These are phyloP conservation scores for Penicillium sp. DNA, from an alignment of 2,329 filamentous ascomycete species.

Conservation along the genomic window DNA sequence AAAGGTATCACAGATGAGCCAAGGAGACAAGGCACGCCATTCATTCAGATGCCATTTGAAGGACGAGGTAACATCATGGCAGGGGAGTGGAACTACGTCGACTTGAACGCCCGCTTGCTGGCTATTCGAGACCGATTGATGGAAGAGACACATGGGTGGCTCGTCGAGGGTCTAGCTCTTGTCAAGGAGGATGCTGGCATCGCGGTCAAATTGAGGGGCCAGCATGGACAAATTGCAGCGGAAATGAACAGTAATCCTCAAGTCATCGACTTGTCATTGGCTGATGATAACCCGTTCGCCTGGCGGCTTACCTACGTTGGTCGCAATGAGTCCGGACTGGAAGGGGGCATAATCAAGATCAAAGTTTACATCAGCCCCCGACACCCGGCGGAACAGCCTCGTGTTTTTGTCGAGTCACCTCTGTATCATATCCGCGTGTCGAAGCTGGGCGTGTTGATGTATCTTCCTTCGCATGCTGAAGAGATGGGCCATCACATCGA, in stretches of 20 bases:
- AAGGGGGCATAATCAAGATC: slow-evolving; percentile 85
- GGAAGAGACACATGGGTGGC: slow-evolving; percentile 71
- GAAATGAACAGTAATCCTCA: slow-evolving; percentile 69
- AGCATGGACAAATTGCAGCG: slow-evolving; percentile 78
- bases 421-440: slow-evolving; percentile 89
- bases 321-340: slow-evolving; percentile 85
- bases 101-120: slow-evolving; percentile 67
- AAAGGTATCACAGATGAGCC: slow-evolving; percentile 56
- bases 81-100: slow-evolving; percentile 77
- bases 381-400: slow-evolving; percentile 86
- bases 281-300: slow-evolving; percentile 80
- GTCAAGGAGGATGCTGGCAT: slow-evolving; percentile 69
- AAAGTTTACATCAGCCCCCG: slow-evolving; percentile 75
- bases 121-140: slow-evolving; percentile 69
- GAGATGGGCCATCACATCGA: slow-evolving; percentile 82
- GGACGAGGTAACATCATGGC: slow-evolving; percentile 74
- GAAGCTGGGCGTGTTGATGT: slow-evolving; percentile 76
- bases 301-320: slow-evolving; percentile 91
- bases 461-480: slow-evolving; percentile 68
- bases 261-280: slow-evolving; percentile 70
- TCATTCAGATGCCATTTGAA: slow-evolving; percentile 88
- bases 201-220: slow-evolving; percentile 76
- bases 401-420: slow-evolving; percentile 74
- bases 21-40: slow-evolving; percentile 62
- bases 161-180: slow-evolving; percentile 62